phyloP scores from a whole-genome alignment of 768 basidiomycete genomes.

The Xanthoconium stramineum region DNA sequence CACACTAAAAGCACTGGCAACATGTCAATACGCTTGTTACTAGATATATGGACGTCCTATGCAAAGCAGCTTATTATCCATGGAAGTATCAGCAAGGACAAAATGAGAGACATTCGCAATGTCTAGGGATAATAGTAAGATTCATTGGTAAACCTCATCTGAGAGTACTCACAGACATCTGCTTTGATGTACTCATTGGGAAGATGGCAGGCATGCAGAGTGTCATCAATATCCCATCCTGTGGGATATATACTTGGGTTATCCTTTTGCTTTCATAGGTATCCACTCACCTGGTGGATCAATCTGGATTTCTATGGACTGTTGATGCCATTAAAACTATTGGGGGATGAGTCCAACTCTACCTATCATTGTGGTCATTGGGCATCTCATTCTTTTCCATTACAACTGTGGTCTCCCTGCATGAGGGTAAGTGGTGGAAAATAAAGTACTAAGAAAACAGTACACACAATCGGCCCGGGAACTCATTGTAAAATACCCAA shows the following conservation, averaged over 20 bases:
- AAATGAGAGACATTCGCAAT: constrained; percentile 99
- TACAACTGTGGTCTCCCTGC: constrained; percentile 76
- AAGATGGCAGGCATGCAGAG: constrained; percentile 82
- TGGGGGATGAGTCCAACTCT: neutral
- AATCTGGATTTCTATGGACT: too few species aligned
- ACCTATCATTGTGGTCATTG: constrained; percentile 96
- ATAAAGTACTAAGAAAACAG: neutral
- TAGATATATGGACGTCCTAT: constrained; percentile 96
- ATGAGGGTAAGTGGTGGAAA: neutral
- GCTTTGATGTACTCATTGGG: constrained; percentile 96
- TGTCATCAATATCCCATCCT: constrained; percentile 99
- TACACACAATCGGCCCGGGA: constrained; percentile 71
- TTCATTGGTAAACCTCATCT: neutral
- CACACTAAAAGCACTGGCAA: constrained; percentile 89
- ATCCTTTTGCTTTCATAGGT: neutral
- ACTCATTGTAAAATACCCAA: constrained; percentile 88
- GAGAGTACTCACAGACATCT: constrained; percentile 81
- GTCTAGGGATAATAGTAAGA: constrained; percentile 46
- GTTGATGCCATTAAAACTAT: too few species aligned
- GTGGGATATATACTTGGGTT: constrained; percentile 4
- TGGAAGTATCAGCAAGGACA: constrained; percentile 87
- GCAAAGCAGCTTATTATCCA: constrained; percentile 93
- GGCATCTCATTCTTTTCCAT: constrained; percentile 77
- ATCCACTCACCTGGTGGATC: constrained; percentile 78
- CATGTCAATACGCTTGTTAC: constrained; percentile 99